phyloP scores from a whole-genome alignment of 1,139 yeast species.

The Debaryomyces nepalensis region DNA sequence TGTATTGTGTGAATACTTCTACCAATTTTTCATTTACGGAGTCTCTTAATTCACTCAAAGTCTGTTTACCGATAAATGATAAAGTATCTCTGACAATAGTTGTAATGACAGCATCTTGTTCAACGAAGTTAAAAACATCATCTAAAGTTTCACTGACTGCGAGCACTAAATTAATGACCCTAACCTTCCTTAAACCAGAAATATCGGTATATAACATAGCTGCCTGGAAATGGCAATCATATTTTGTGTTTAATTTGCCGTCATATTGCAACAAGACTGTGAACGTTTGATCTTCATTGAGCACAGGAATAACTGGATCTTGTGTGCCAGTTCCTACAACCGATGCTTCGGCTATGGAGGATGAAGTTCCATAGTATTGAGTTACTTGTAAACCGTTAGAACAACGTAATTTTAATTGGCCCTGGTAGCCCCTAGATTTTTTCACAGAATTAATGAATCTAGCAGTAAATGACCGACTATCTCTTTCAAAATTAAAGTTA shows the following conservation, averaged over 20 bases:
- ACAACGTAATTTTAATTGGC: constrained; percentile 82
- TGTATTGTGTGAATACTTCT: constrained; percentile 77
- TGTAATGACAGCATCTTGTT: constrained; percentile 76
- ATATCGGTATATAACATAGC: constrained; percentile 84
- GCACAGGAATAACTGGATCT: constrained; percentile 75
- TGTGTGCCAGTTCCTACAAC: constrained; percentile 40
- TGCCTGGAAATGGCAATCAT: constrained; percentile 89
- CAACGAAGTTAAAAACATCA: constrained; percentile 81
- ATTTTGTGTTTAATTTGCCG: constrained; percentile 69
- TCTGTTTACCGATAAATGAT: constrained; percentile 60
- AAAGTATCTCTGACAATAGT: constrained; percentile 76
- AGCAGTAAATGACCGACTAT: constrained; percentile 67
- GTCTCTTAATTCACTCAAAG: constrained; percentile 66
- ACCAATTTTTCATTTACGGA: constrained; percentile 67
- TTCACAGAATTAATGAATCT: constrained; percentile 57
- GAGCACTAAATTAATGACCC: constrained; percentile 81
- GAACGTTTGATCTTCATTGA: constrained; percentile 67
- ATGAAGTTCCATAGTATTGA: constrained; percentile 68
- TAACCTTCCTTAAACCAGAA: constrained; percentile 76
- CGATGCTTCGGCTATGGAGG: constrained; percentile 33
- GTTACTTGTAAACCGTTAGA: constrained; percentile 86
- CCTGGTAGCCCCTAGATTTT: constrained; percentile 70
- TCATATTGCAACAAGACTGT: constrained; percentile 79
- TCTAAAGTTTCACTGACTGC: constrained; percentile 77
- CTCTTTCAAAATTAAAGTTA: constrained; percentile 69